Evolutionary conservation across 108 stramenopile genomes (phyloP), one percentile per base, ranked within the genome.

Genomic region (Pseudonitzschia delicatissima): DNA sequence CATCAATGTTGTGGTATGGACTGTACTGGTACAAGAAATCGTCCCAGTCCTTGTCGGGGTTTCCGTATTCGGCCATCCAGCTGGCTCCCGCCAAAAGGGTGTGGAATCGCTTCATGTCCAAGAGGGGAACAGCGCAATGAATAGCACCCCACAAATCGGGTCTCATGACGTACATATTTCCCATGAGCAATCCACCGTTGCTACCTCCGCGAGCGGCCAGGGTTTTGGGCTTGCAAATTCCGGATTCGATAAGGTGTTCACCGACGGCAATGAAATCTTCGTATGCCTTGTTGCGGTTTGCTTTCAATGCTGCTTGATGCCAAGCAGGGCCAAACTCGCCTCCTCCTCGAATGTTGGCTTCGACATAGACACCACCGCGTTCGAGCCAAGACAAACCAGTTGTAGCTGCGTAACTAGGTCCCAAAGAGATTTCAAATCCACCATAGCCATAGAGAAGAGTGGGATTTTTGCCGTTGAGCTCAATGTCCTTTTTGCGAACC

Each of bases 21-120:
- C 89, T 91, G 78, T 92, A 92, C 53, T 80, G 78, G 59, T 83
- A 64, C 23, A 97, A 64, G 59, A 95, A 97, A 18, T 83, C 64
- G 11, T 95, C 85, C 92, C 95, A 96, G 49, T 97, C 94, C n/a
- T 91, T 87, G 63, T 96, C 94, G 1, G 99, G 92, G 71, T 97
- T 69, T 32, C 98, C 98, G 74, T 96, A 99, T 71, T 99, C 99
- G 4, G 96, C 96, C 84, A 94, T 90, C 99, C 99, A 99, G 9
- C 93, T 91, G 39, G 95, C 95, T 20, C 96, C 94, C 13, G 93
- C 92, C 50, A 94, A 68, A 9, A 95, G 77, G 17, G 69, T 80
- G 65, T 84, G 74, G 66, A 83, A 93, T n/a, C 88, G 83, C 64
- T 84, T 83, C 98, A 98, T 98, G 66, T 97, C 96, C 47, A 98